Percentiles rank a stretch among this genome's conserved stretches.
Evolutionary conservation across 2,329 filamentous ascomycete species (phyloP).

Genomic region (Sporothrix variecibatus): DNA sequence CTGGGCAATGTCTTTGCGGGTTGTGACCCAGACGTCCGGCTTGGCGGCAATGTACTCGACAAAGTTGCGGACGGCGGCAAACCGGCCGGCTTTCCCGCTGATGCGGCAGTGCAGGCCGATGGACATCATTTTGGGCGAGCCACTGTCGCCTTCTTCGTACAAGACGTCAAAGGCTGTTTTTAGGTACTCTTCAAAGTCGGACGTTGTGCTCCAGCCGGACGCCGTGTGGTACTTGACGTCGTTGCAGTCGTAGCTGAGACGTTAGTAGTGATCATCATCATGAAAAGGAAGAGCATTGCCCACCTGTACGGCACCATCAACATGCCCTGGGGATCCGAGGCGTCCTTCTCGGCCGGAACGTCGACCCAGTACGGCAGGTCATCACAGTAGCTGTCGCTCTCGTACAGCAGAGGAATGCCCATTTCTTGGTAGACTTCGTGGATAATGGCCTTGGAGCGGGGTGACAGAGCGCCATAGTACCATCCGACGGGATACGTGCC

Average conservation of each 20-base stretch:
- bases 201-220: conserved; percentile 47
- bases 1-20: conserved; percentile 52
- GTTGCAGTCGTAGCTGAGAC: conserved; percentile 29
- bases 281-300: background rate
- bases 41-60: conserved; percentile 56
- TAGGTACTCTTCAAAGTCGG: conserved; percentile 49
- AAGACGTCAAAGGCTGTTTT: conserved; percentile 56
- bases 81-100: conserved; percentile 54
- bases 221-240: conserved; percentile 36
- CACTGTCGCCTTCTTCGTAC: conserved; percentile 52
- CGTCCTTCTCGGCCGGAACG: conserved; percentile 29
- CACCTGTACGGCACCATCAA: conserved; percentile 31
- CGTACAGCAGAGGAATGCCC: conserved; percentile 27
- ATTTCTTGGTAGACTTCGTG: conserved; percentile 29
- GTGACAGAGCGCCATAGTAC: conserved; percentile 31
- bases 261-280: background rate
- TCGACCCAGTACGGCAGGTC: conserved; percentile 33
- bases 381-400: conserved; percentile 31
- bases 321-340: conserved; percentile 25
- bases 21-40: conserved; percentile 57
- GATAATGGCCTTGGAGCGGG: conserved; percentile 27
- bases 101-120: conserved; percentile 56
- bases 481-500: conserved; percentile 30
- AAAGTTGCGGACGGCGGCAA: conserved; percentile 53
- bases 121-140: conserved; percentile 59